Percentiles rank a stretch among this genome's conserved stretches.
phyloP scores from a whole-genome alignment of 371 early-diverging fungal genomes.

The Parasitella parasitica region DNA sequence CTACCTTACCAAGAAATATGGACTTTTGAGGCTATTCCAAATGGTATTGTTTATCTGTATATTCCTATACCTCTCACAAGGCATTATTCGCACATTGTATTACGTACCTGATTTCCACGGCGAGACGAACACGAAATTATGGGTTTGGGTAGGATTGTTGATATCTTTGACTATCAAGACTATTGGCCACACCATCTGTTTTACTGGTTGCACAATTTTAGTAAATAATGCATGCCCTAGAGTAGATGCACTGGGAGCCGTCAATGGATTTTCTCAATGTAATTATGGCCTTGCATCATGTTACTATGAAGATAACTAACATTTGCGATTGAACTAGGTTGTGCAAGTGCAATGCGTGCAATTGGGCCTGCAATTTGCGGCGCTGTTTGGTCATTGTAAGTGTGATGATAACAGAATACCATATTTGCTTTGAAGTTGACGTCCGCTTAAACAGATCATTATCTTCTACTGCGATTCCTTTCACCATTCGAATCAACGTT shows the following conservation, averaged over 20 bases:
- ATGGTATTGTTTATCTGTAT: constrained; percentile 39
- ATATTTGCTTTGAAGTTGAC: too few species aligned
- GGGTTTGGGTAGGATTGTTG: constrained; percentile 50
- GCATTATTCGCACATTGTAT: constrained; percentile 35
- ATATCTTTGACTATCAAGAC: constrained; percentile 32
- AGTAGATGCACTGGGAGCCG: constrained; percentile 32
- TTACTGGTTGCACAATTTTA: constrained; percentile 35
- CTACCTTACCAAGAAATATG: constrained; percentile 39
- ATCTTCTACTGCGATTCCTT: constrained; percentile 26
- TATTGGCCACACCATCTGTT: constrained; percentile 34
- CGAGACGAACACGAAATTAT: constrained; percentile 30
- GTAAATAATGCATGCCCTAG: constrained; percentile 38
- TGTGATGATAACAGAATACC: not conserved
- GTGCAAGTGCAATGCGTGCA: constrained; percentile 43
- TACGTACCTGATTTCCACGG: constrained; percentile 31
- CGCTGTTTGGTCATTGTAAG: constrained; percentile 42
- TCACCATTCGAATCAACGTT: constrained; percentile 27
- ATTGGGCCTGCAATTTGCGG: constrained; percentile 50
- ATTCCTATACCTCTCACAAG: constrained; percentile 43
- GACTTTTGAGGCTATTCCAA: constrained; percentile 53
- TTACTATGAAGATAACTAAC: not conserved
- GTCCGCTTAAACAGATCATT: constrained; percentile 19
- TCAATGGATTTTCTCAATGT: constrained; percentile 49
- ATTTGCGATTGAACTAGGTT: constrained; percentile 19
- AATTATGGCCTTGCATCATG: not conserved